Evolutionary conservation across 148 eudicot species (phyloP), one percentile per base, ranked within the genome.

Genomic region (Rhododendron ferrugineum): DNA sequence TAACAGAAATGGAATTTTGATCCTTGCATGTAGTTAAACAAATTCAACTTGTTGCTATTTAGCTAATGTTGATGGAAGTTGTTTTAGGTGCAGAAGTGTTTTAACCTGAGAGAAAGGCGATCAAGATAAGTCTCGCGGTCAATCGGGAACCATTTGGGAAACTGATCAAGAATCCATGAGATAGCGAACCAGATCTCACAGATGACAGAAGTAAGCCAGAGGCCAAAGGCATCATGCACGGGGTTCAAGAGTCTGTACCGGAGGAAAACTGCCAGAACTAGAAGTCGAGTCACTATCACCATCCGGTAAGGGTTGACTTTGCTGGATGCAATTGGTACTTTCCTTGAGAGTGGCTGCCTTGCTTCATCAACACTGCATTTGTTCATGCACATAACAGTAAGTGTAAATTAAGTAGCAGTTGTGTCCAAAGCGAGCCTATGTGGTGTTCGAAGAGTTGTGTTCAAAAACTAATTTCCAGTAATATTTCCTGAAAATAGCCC

Each of bases 131-230:
- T 97, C 90, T 97, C 99, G 14, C 99, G 94, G 81, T 95, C 96
- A 78, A 97, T 97, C 36, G 99, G 99, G 88, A 87, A 95, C 99
- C 99, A 97, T 87, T 97, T 97, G 60, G 99, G 99, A 84, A 97
- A 97, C 91, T 97, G 99, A 93, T 97, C 99, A 52, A 97, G 98
- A 60, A 97, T 97, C 99, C 99, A 97, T 40, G 99, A 97, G 87
- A 92, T 3, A 46, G 99, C 99, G 86, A 97, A 97, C 99, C 99
- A 97, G 83, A 95, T 97, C 91, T 97, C 99, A 87, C 99, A 97
- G 73, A 93, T 89, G 22, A 97, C 92, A 54, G 99, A 97, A 73
- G 95, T 94, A 64, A 97, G 92, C 99, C 99, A 97, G 79, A 97
- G 96, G 23, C 98, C 99, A 34, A 95, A 36, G 81, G 98, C 98